Evolutionary conservation across 2,329 filamentous ascomycete species (phyloP), one percentile per base, ranked within the genome.

Genomic region (Phyllosticta ampelicida): DNA sequence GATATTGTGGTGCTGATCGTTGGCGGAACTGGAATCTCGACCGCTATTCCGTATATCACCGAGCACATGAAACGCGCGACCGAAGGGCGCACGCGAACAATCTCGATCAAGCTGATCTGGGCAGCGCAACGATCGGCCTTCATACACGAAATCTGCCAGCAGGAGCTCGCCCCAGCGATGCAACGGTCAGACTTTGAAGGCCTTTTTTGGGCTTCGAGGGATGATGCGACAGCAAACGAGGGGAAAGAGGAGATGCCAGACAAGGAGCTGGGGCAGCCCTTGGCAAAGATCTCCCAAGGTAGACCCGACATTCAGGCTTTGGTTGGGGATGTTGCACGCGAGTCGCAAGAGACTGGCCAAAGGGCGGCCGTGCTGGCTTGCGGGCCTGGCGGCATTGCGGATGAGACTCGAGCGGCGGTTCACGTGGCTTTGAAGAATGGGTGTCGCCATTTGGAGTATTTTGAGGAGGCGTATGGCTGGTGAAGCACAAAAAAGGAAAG

Each of bases 391-490:
- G 67, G 65, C 1, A 75, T 78, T 75, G 75, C 74, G 10, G 74
- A 77, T 60, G 70, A 77, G 56, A 71, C 73, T 9, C 67, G 76
- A 23, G 70, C 63, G 19, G 71, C 74, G 11, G 72, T 74, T 56
- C 69, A 73, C 55, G 50, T 65, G 9, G 71, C 72, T 9, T 65
- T 71, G 65, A 64, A 64, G 53, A 63, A 66, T 51, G 71, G 69
- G 1, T 66, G 69, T 53, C 54, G 55, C 5, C 63, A 67, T 0
- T 64, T 78, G 9, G 70, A 73, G 54, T 78, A 78, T 62, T 71
- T 77, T 48, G 76, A 79, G 61, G 76, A 79, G 62, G 73, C 71
- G 11, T 78, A 77, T 61, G 72, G 72, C 60, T 76, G 81, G 71
- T 69, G 36, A 44, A 44, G 36, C n/a, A n/a, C n/a, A n/a, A n/a